Base-by-base conservation (phyloP, 2,329 filamentous ascomycete species). In the Gyromitra esculenta region DNA sequence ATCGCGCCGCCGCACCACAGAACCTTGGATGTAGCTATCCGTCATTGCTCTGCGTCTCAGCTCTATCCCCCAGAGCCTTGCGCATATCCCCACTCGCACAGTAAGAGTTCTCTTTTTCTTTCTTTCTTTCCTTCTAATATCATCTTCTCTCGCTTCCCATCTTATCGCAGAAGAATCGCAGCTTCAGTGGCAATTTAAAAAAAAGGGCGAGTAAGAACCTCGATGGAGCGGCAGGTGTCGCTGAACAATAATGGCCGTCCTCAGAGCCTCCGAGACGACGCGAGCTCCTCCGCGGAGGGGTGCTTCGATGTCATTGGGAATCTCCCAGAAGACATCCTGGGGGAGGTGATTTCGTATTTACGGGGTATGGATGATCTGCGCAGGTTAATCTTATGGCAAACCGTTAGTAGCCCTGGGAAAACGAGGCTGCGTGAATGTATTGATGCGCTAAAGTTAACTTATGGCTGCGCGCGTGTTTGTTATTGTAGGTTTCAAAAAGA, bases 221-320 rank as follows among this genome's bases (percentile, higher is more conserved):
- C 60, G 52, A 72, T 72, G 69, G 60, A 71, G 45, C 59, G 5
- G 45, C 48, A 45, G 57, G 35, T 64, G 50, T 48, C 50, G 39
- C 37, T 31, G 39, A 5, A 4, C 52, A 21, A 21, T 5, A 39
- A n/a, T 39, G 41, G 50, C 68, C 45, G 35, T 9, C 59, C 48
- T 8, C 37, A 59, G 52, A 59, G 37, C 41, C 35, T n/a, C 66
- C 25, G 52, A 18, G 18, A 9, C 45, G 11, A 25, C 57, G 35
- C 13, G 9, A 65, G 50, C 59, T 65, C 59, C 48, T 21, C 39
- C 25, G 25, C 4, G 25, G 25, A 4, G 50, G 48, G 31, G 15
- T 25, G 6, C 25, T 75, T 75, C 52, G 73, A 75, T 45, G 66
- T 75, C 41, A 18, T 75, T 59, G 73, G 73, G 18, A 72, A 75